A percentile compares a stretch with the other conserved stretches of the same genome.
Conservation (phyloP, 768 basidiomycete species). For the Naganishia friedmannii region DNA sequence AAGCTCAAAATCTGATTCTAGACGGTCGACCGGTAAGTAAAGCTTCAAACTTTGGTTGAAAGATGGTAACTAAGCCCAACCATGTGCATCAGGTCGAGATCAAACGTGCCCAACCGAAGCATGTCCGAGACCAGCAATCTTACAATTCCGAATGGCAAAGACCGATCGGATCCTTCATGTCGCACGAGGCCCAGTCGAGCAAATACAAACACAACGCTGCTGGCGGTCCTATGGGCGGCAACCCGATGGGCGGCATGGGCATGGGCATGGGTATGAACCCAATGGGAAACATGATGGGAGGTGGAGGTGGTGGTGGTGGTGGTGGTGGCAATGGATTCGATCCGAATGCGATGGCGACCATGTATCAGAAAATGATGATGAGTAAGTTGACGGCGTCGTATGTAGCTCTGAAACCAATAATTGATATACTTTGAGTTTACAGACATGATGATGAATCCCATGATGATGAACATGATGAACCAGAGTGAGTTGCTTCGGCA, state of each 20-base stretch:
- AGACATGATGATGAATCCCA: slow-evolving; percentile 38
- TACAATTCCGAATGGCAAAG: slow-evolving; percentile 60
- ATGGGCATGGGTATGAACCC: slow-evolving; percentile 23
- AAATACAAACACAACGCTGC: slow-evolving; percentile 28
- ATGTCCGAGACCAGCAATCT: slow-evolving; percentile 44
- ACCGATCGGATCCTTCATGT: slow-evolving; percentile 60
- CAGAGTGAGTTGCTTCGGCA: slow-evolving; percentile 17
- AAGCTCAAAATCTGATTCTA: slow-evolving; percentile 81
- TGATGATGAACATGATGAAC: slow-evolving; percentile 48
- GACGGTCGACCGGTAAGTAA: slow-evolving; percentile 85
- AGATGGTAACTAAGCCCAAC: neutral
- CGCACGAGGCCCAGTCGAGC: slow-evolving; percentile 51
- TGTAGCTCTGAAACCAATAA: neutral
- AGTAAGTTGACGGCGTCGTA: slow-evolving; percentile 25
- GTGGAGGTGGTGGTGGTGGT: no score
- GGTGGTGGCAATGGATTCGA: slow-evolving; percentile 61
- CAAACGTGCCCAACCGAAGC: slow-evolving; percentile 86
- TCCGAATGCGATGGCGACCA: slow-evolving; percentile 82
- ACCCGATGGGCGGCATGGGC: slow-evolving; percentile 32
- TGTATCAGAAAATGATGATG: slow-evolving; percentile 84
- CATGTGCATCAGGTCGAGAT: slow-evolving; percentile 74
- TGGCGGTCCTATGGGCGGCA: slow-evolving; percentile 7
- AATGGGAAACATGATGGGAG: slow-evolving; percentile 32
- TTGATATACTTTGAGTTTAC: neutral
- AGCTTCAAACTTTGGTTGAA: no score